Evolutionary conservation across 352 stramenopile species (phyloP).

Genomic region (Phytopythium montanum): DNA sequence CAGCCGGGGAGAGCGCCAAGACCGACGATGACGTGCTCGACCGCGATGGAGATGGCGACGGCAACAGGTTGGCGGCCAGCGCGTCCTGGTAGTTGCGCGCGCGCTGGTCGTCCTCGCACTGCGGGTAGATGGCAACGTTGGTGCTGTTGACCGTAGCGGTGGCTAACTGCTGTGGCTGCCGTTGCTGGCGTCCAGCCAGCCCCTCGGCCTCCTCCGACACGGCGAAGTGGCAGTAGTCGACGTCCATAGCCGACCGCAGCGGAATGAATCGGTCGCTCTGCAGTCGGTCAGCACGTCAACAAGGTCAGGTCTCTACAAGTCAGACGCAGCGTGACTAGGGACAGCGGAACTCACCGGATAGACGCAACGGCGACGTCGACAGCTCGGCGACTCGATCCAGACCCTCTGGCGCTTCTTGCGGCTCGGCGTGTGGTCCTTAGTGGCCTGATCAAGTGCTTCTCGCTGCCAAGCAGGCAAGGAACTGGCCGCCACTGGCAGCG

Average conservation of each 20-base stretch:
- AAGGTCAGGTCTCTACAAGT: too few species aligned
- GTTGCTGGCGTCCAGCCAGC: not conserved
- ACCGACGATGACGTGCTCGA: not conserved
- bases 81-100: constrained; percentile 25
- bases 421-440: not conserved
- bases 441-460: constrained; percentile 14
- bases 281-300: not conserved
- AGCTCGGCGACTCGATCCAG: constrained; percentile 8
- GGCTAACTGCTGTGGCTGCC: not conserved
- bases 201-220: constrained; percentile 13
- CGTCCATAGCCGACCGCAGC: constrained; percentile 29
- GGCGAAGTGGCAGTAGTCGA: constrained; percentile 43
- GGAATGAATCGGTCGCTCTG: constrained; percentile 51
- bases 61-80: constrained; percentile 33
- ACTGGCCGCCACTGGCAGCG: constrained; percentile 15
- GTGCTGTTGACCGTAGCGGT: constrained; percentile 1
- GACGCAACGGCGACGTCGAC: not conserved
- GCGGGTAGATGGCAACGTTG: constrained; percentile 3
- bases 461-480: constrained; percentile 26
- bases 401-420: constrained; percentile 23
- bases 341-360: not conserved
- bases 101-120: constrained; percentile 26
- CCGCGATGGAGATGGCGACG: constrained; percentile 10
- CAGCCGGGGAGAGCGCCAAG: not conserved
- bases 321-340: too few species aligned